Evolutionary conservation across 805 yeast species (phyloP), one percentile per base, ranked within the genome.

Genomic region (Jamesozyma piceae): DNA sequence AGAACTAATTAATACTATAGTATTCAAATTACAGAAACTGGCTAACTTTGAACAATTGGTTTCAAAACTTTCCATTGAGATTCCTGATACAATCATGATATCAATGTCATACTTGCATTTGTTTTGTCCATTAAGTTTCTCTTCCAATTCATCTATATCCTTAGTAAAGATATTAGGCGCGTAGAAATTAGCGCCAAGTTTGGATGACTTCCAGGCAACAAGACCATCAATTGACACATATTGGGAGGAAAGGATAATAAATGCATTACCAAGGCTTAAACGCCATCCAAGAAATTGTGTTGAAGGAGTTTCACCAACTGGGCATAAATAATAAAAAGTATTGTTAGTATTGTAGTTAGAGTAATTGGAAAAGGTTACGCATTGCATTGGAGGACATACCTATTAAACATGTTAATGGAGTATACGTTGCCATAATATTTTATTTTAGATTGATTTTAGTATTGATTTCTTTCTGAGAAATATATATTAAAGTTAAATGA

Each of bases 241-340:
- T 19, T 50, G 52, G 2, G 65, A 60, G 4, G 56, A 51, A 30
- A 58, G 43, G 13, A 60, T 53, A 14, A 58, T 49, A 38, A 58
- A 57, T 3, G 58, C 49, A 31, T 54, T 57, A 5, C 60, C 53
- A n/a, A 58, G 43, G 44, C 63, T 56, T 21, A 62, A 42, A 39
- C 64, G 55, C 66, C 66, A 62, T 9, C 61, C 61, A 22, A 57
- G 28, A 39, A 60, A 59, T 38, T 58, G 63, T 18, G 56, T 51
- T 1, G 59, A 52, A 13, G 65, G 63, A 15, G 63, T 55, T 26
- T 61, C 64, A 30, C 64, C 65, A 33, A 59, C 59, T 50, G 28
- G 42, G 14, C 5, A 11, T n/a, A n/a, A n/a, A 34, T 9, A 26
- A 34, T 18, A 11, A 29, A 17, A 10, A 11, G 14, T 26, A 8